These are phyloP conservation scores for Wickerhamomyces mucosus DNA, from an alignment of 805 yeast genomes.

Conservation along the genomic window DNA sequence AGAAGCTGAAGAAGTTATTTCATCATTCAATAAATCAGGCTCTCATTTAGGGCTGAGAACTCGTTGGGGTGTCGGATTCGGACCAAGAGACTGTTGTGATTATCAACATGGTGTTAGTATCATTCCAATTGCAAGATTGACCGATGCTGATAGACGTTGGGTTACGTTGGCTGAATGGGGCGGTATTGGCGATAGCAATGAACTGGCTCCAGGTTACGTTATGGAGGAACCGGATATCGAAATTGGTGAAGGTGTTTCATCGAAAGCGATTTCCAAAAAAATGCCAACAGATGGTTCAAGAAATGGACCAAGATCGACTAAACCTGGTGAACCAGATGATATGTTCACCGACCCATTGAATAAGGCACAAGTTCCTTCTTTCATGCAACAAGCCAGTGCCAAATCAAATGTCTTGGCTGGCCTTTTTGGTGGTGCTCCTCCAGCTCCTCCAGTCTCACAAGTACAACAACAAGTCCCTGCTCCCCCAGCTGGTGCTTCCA, in stretches of 20 bases:
- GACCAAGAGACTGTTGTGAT: conserved; percentile 97
- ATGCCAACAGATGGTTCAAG: conserved; percentile 87
- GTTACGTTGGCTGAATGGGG: conserved; percentile 89
- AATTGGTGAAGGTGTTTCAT: conserved; percentile 87
- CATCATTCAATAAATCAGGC: conserved; percentile 63
- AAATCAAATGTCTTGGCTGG: conserved; percentile 41
- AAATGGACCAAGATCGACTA: conserved; percentile 77
- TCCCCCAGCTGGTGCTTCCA: conserved; percentile 8
- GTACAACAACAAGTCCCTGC: conserved; percentile 6
- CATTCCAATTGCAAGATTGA: conserved; percentile 77
- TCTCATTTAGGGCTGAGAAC: conserved; percentile 53
- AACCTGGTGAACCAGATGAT: conserved; percentile 42
- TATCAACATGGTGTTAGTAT: conserved; percentile 84
- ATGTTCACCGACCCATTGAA: conserved; percentile 21
- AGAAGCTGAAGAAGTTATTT: conserved; percentile 81
- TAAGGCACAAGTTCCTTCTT: conserved; percentile 16
- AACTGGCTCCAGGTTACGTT: conserved; percentile 66
- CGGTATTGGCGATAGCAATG: conserved; percentile 79
- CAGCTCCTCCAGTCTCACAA: conserved; percentile 13
- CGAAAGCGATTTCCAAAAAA: conserved; percentile 83
- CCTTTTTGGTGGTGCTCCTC: conserved; percentile 24
- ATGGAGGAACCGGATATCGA: conserved; percentile 98
- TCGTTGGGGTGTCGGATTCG: conserved; percentile 98
- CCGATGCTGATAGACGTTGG: conserved; percentile 94
- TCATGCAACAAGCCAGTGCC: conserved; percentile 26